phyloP scores from a whole-genome alignment of 768 basidiomycete genomes.

The Terana coerulea region DNA sequence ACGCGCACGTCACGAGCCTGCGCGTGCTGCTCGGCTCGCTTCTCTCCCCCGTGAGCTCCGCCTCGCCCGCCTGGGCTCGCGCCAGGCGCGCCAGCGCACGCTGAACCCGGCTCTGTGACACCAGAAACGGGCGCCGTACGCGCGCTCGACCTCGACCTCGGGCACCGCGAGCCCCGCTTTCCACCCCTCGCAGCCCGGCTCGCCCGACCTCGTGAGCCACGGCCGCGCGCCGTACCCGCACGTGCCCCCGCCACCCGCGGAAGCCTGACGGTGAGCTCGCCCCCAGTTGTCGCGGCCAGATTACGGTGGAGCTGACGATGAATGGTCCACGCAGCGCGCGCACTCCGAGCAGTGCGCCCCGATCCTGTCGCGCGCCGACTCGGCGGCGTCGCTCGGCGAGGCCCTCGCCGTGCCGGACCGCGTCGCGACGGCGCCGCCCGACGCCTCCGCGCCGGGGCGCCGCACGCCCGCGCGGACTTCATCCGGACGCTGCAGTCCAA shows the following conservation, averaged over 20 bases:
- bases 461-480: constrained; percentile 44
- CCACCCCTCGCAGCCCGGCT: constrained; percentile 3
- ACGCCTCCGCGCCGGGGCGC: constrained; percentile 11
- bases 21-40: constrained; percentile 59
- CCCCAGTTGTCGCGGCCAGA: not conserved
- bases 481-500: constrained; percentile 56
- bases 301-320: not conserved
- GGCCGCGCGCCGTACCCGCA: not conserved
- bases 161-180: constrained; percentile 24
- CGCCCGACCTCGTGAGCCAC: constrained; percentile 4
- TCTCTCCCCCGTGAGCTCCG: constrained; percentile 48
- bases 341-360: constrained; percentile 5
- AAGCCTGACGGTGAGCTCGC: not conserved
- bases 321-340: constrained; percentile 5
- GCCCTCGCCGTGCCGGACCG: constrained; percentile 3
- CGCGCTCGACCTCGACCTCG: constrained; percentile 19
- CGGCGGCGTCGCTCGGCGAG: not conserved
- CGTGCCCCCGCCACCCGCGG: not conserved
- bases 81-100: constrained; percentile 8
- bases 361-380: constrained; percentile 4
- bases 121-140: constrained; percentile 22
- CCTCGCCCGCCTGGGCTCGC: constrained; percentile 8
- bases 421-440: constrained; percentile 1
- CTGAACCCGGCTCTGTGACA: not conserved
- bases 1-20: constrained; percentile 31